A percentile compares a stretch with the other conserved stretches of the same genome.
phyloP scores from a whole-genome alignment of 1,284 basidiomycete species.

The Pseudozyma pruni region DNA sequence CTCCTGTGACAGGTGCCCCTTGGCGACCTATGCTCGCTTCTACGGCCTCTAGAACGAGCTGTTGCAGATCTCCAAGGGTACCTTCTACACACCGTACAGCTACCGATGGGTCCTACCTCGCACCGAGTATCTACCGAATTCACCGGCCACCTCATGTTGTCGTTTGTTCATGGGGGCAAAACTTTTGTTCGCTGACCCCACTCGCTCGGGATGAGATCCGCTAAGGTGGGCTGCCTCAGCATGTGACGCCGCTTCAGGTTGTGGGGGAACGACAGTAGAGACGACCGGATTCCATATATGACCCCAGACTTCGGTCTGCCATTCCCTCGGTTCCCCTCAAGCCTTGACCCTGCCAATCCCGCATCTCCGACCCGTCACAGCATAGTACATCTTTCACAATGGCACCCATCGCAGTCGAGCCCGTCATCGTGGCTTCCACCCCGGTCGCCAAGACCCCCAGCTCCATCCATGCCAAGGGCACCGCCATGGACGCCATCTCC shows the following conservation, averaged over 20 bases:
- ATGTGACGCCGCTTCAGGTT: not conserved
- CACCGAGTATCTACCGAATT: constrained; percentile 30
- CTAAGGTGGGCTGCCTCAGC: not conserved
- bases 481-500: constrained; percentile 40
- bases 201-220: too few relatives aligned
- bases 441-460: constrained; percentile 10
- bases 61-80: not conserved
- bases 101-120: constrained; percentile 11
- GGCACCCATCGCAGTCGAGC: constrained; percentile 37
- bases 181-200: not conserved
- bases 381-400: constrained; percentile 12
- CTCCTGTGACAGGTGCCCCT: constrained; percentile 3
- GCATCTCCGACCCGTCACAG: not conserved
- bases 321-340: constrained; percentile 1
- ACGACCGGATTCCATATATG: constrained; percentile 17
- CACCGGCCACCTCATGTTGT: constrained; percentile 9
- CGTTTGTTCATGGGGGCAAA: constrained; percentile 6
- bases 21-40: constrained; percentile 9
- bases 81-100: constrained; percentile 10
- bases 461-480: constrained; percentile 31
- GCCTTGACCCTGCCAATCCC: not conserved
- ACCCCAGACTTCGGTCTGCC: not conserved
- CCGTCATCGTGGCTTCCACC: constrained; percentile 7
- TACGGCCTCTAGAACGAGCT: not conserved
- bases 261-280: too few relatives aligned